Conservation (phyloP, 352 stramenopile species). For the Phytophthora constricta region DNA sequence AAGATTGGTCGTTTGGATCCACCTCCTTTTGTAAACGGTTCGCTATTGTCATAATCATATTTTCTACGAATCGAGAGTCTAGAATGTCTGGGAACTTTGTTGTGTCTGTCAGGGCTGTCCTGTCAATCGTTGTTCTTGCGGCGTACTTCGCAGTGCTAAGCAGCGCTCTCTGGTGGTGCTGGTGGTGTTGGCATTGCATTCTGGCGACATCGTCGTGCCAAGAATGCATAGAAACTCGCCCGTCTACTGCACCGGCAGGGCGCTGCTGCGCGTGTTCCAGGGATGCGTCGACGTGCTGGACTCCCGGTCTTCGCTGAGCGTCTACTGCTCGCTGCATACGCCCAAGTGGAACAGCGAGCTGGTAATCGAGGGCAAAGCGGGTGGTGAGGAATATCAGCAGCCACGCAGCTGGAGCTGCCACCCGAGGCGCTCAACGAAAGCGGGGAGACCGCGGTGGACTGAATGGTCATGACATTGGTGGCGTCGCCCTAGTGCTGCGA, state of each 20-base stretch:
- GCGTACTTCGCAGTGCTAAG: too few relatives aligned
- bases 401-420: constrained; percentile 46
- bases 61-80: too few relatives aligned
- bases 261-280: constrained; percentile 82
- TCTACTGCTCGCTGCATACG: constrained; percentile 85
- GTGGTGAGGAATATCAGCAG: constrained; percentile 47
- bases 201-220: constrained; percentile 68
- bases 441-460: constrained; percentile 77
- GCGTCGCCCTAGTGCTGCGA: constrained; percentile 77
- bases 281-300: constrained; percentile 75
- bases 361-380: constrained; percentile 57
- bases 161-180: too few relatives aligned
- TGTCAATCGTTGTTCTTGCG: too few relatives aligned
- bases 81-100: too few relatives aligned
- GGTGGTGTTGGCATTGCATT: too few relatives aligned
- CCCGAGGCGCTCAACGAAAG: constrained; percentile 47
- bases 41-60: too few relatives aligned
- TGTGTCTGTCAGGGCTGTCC: too few relatives aligned
- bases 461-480: constrained; percentile 64
- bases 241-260: constrained; percentile 79
- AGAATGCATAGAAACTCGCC: constrained; percentile 55
- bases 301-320: constrained; percentile 63
- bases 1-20: too few relatives aligned
- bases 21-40: too few relatives aligned
- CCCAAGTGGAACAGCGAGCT: constrained; percentile 84